A percentile compares a stretch with the other conserved stretches of the same genome.
phyloP scores from a whole-genome alignment of 2,329 filamentous ascomycete genomes.

The Colletotrichum musicola region DNA sequence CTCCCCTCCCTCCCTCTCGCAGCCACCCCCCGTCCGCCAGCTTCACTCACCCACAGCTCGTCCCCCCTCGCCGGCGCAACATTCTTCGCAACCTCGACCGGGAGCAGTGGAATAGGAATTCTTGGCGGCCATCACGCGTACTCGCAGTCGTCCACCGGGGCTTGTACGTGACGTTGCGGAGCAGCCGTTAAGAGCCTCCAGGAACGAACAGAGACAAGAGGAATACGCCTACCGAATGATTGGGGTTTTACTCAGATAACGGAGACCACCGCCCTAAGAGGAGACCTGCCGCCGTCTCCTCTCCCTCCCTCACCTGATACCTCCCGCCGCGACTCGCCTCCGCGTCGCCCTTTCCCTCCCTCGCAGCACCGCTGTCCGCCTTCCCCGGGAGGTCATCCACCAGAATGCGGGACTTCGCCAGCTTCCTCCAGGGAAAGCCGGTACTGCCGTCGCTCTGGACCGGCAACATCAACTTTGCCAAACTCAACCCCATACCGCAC shows the following conservation, averaged over 20 bases:
- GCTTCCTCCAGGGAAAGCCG: conserved; percentile 54
- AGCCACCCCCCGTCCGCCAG: conserved; percentile 2
- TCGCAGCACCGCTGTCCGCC: neutral
- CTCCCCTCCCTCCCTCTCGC: conserved; percentile 23
- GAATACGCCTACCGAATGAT: conserved; percentile 24
- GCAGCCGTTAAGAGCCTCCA: conserved; percentile 1
- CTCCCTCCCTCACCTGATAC: conserved; percentile 12
- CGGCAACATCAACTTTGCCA: conserved; percentile 56
- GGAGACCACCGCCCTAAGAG: conserved; percentile 11
- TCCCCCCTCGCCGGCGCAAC: conserved; percentile 13
- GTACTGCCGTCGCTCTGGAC: conserved; percentile 54
- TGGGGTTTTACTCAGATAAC: conserved; percentile 25
- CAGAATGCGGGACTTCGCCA: conserved; percentile 54
- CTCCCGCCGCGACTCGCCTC: conserved; percentile 8
- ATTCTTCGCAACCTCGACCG: conserved; percentile 4
- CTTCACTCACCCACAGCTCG: neutral
- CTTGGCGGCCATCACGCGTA: neutral
- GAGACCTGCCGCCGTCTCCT: conserved; percentile 18
- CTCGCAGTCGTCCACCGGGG: conserved; percentile 1
- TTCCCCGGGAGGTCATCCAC: neutral
- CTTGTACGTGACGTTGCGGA: conserved; percentile 30
- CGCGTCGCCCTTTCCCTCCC: conserved; percentile 4
- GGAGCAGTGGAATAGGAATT: conserved; percentile 9
- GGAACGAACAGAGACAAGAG: neutral
- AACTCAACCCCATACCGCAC: conserved; percentile 56